phyloP scores from a whole-genome alignment of 192 early-diverging fungal genomes.

The Coemansia sp. region DNA sequence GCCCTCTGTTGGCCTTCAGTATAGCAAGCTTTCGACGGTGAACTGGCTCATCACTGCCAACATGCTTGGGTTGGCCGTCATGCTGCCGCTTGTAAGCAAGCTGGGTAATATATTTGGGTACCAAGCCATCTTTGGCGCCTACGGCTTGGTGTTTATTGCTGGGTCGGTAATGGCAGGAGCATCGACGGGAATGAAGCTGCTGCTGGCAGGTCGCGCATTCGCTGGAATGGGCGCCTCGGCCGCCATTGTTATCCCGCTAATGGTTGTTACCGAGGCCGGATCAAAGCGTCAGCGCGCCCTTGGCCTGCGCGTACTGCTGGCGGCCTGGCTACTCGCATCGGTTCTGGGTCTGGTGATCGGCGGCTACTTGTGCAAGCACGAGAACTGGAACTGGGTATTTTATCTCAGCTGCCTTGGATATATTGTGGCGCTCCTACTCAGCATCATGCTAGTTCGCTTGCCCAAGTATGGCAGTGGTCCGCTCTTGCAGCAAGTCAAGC shows the following conservation, averaged over 20 bases:
- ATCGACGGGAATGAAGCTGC: conserved; percentile 58
- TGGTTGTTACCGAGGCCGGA: conserved; percentile 52
- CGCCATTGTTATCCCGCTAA: conserved; percentile 52
- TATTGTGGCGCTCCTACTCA: conserved; percentile 39
- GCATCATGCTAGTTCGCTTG: conserved; percentile 36
- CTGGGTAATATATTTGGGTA: conserved; percentile 58
- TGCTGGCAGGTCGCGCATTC: conserved; percentile 57
- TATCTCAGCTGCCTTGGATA: conserved; percentile 45
- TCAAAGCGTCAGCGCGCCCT: conserved; percentile 27
- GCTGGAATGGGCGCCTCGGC: conserved; percentile 57
- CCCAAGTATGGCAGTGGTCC: conserved; percentile 12
- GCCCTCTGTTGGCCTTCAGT: conserved; percentile 71
- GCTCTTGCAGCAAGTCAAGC: conserved; percentile 29
- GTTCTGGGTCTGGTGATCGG: conserved; percentile 63
- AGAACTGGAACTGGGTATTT: conserved; percentile 60
- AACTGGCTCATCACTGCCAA: conserved; percentile 79
- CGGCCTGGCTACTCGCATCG: conserved; percentile 47
- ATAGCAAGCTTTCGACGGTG: conserved; percentile 66
- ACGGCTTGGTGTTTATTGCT: conserved; percentile 37
- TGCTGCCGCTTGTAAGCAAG: conserved; percentile 58
- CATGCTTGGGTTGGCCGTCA: conserved; percentile 48
- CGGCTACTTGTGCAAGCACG: conserved; percentile 36
- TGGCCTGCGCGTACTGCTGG: conserved; percentile 31
- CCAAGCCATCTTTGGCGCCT: conserved; percentile 20
- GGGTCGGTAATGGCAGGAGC: conserved; percentile 55